phyloP scores from a whole-genome alignment of 108 stramenopile genomes.

The Cyclotella distinguenda region DNA sequence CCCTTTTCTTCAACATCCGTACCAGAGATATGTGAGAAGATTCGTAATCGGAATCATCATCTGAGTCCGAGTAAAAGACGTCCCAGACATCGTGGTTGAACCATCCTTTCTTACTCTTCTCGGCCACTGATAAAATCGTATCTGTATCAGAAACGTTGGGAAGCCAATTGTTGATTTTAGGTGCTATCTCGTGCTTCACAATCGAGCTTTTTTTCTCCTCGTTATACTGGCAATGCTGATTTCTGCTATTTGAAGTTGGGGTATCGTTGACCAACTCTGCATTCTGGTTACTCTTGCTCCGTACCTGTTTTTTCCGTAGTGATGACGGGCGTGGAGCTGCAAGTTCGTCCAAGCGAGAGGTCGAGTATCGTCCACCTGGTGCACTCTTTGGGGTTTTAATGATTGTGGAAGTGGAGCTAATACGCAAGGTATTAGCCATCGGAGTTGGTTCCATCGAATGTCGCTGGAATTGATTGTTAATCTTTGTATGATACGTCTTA shows the following conservation, averaged over 20 bases:
- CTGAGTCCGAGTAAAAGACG: neutral
- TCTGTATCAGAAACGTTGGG: no score
- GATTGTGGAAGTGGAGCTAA: neutral
- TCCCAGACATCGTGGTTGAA: constrained; percentile 4
- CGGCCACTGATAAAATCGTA: no score
- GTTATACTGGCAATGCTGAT: neutral
- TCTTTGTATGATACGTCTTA: no score
- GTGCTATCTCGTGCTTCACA: neutral
- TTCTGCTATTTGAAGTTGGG: no score
- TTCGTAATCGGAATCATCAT: neutral
- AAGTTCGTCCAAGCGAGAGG: neutral
- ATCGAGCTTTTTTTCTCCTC: neutral
- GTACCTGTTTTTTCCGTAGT: constrained; percentile 3
- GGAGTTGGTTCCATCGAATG: neutral
- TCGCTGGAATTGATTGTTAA: no score
- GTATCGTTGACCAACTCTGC: no score
- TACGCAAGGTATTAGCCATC: neutral
- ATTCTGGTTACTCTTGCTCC: neutral
- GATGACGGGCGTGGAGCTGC: constrained; percentile 7
- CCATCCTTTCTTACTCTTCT: neutral
- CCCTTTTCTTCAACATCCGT: neutral
- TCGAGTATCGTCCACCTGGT: neutral
- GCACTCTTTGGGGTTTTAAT: constrained; percentile 11
- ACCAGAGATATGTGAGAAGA: no score
- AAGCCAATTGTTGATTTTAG: constrained; percentile 12